phyloP scores from a whole-genome alignment of 257 asterid genomes.

The Solanum boliviense region DNA sequence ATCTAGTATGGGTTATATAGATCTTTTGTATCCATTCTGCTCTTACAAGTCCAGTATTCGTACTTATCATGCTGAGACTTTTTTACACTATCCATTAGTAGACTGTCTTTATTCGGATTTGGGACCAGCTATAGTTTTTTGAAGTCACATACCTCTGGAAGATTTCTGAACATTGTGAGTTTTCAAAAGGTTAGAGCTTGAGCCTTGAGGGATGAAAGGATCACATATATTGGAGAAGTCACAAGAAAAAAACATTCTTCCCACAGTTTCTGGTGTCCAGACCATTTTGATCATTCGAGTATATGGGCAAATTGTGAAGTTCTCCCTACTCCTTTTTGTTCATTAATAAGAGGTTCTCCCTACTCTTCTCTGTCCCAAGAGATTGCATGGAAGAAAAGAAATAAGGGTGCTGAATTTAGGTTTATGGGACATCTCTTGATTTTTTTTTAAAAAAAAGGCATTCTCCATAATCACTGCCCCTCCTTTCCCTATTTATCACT shows the following conservation, averaged over 20 bases:
- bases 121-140: not conserved
- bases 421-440: not conserved
- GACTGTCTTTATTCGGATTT: not conserved
- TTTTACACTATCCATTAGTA: not conserved
- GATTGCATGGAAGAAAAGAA: not conserved
- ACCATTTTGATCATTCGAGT: not conserved
- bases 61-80: not conserved
- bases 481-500: not conserved
- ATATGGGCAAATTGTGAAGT: not conserved
- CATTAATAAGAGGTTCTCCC: not conserved
- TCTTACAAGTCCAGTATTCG: not conserved
- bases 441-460: not conserved
- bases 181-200: not conserved
- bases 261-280: not conserved
- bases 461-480: not conserved
- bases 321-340: not conserved
- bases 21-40: not conserved
- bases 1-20: not conserved
- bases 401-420: not conserved
- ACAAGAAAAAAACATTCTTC: not conserved
- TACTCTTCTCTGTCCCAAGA: not conserved
- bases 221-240: not conserved
- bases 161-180: conserved; percentile 39
- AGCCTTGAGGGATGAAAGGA: not conserved
- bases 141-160: conserved; percentile 50